Base-by-base conservation (phyloP, 169 alveolate species). In the Plasmodium vivax region DNA sequence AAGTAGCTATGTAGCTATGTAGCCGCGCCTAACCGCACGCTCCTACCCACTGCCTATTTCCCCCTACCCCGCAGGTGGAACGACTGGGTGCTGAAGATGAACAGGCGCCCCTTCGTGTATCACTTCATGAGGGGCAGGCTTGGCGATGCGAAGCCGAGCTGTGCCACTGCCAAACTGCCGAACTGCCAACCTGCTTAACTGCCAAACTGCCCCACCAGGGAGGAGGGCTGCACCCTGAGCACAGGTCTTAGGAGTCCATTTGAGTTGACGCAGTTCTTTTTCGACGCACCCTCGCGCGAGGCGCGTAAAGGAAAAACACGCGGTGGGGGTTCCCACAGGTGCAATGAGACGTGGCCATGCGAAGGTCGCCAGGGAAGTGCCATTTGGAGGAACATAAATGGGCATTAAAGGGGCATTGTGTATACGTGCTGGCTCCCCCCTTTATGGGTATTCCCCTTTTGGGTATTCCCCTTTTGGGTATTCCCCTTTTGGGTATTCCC, bases 81-180 rank as follows among this genome's bases (percentile, higher is more conserved):
- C 71, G 93, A 85, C 7, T 85, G 93, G 93, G 7, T 85, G 10
- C n/a, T n/a, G 27, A 85, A 27, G 82, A 75, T 85, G 79, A 85
- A 85, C 71, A 45, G 51, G 32, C 79, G 71, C 71, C 93, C 93
- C 0, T 85, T 85, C 16, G 71, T 74, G 80, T 85, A 75, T 68
- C 85, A 85, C 19, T 85, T 85, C 68, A 68, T 85, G 74, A 85
- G 45, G 41, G 85, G 56, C n/a, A 85, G 47, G 36, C 23, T 77
- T n/a, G 47, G 71, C 2, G 36, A 72, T 51, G 23, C 8, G 62
- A 51, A 51, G 62, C 62, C 62, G 16, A 51, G 23, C 62, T 12
- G 62, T 51, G 62, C n/a, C 10, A 47, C 58, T 47, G 12, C 2
- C n/a, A 2, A 5, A 5, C 45, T 38, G 45, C 6, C 45, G 2